Evolutionary conservation across 495 filamentous ascomycete genomes (phyloP), one percentile per base, ranked within the genome.

Genomic region (Apodospora peruviana): DNA sequence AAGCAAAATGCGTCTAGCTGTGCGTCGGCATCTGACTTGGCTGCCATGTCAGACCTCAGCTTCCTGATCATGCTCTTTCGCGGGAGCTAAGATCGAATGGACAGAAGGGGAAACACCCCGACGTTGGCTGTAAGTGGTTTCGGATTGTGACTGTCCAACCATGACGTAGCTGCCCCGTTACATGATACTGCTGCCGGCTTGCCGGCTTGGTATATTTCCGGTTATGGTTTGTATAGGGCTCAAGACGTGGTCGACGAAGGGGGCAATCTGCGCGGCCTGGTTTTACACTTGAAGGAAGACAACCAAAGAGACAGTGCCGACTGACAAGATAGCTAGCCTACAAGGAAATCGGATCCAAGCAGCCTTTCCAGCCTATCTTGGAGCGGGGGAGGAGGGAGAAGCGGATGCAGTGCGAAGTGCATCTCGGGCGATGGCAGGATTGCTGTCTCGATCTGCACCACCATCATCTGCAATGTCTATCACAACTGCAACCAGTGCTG

Each of bases 351-450:
- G 21, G 29, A 35, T 22, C 16, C 18, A 25, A 8, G 12, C 18
- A 9, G 10, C n/a, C 39, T 17, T 41, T 35, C 38, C 32, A 35
- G 42, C 43, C 23, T 38, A 48, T 39, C 43, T 27, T 5, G 19
- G 24, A 18, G 12, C 12, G 2, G 12, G 11, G 10, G 24, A 22
- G 34, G 25, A 25, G 4, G 16, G 38, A 41, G 43, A 25, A 29
- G 35, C 51, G 22, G 36, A 47, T 48, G 51, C 51, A 47, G 36
- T 51, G 20, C 55, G 39, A 53, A 40, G 48, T 50, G 34, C 54
- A 53, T 42, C 43, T 37, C 60, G 57, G 57, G 42, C 52, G 60
- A 63, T 61, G 58, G 50, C 57, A 63, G 46, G 38, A 11, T 18
- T 41, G 24, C 45, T 51, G 59, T 58, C 55, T 54, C 56, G 58